These are phyloP conservation scores for Coemansia sp. DNA, from an alignment of 192 early-diverging fungal species.

Conservation along the genomic window DNA sequence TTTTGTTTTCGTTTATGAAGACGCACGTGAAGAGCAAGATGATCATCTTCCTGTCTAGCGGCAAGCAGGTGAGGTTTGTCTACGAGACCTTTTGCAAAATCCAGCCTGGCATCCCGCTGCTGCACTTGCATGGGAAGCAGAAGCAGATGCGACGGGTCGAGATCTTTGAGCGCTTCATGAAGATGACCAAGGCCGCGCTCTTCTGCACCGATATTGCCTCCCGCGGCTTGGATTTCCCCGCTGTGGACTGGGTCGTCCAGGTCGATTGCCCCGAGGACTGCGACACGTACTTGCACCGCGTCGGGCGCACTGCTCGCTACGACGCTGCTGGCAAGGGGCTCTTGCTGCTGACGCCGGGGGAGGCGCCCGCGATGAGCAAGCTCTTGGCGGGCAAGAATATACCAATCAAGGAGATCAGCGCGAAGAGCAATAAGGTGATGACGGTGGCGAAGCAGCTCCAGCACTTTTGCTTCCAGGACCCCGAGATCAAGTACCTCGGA, in stretches of 20 bases:
- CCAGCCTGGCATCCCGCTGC: constrained; percentile 86
- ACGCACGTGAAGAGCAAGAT: constrained; percentile 88
- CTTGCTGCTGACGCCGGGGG: constrained; percentile 83
- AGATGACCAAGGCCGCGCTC: constrained; percentile 71
- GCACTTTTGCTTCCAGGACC: constrained; percentile 86
- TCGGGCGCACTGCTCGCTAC: constrained; percentile 95
- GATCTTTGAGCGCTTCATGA: constrained; percentile 88
- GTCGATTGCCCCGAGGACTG: constrained; percentile 96
- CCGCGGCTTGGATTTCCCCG: constrained; percentile 95
- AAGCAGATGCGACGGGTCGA: constrained; percentile 92
- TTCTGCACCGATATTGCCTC: constrained; percentile 97
- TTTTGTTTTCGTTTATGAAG: constrained; percentile 92
- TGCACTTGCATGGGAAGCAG: constrained; percentile 96
- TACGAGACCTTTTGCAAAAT: constrained; percentile 95
- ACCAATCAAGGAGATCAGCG: constrained; percentile 84
- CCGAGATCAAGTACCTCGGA: constrained; percentile 94
- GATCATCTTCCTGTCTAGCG: constrained; percentile 91
- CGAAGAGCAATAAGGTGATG: constrained; percentile 79
- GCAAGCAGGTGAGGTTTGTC: constrained; percentile 95
- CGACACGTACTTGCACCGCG: constrained; percentile 96
- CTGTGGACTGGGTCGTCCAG: constrained; percentile 99
- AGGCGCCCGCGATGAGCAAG: constrained; percentile 79
- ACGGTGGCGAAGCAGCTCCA: constrained; percentile 81
- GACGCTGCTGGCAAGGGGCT: constrained; percentile 84
- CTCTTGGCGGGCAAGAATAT: constrained; percentile 73